A percentile compares a stretch with the other conserved stretches of the same genome.
phyloP scores from a whole-genome alignment of 2,329 filamentous ascomycete species.

The Pestalotiopsis fici region DNA sequence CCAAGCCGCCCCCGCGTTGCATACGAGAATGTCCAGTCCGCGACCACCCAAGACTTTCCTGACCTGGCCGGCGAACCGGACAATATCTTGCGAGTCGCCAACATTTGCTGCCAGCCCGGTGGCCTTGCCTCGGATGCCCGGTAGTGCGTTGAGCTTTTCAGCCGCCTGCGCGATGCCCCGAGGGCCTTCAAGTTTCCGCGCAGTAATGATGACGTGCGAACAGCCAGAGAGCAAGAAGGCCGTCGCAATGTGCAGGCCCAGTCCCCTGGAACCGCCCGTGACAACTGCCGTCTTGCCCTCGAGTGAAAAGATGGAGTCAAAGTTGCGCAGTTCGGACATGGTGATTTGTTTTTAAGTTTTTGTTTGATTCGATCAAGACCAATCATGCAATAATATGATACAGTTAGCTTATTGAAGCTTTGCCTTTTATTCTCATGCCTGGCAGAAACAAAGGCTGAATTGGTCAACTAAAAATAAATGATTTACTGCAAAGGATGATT shows the following conservation, averaged over 20 bases:
- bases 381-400: neutral
- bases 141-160: conserved; percentile 64
- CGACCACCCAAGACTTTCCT: conserved; percentile 54
- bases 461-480: too few relatives aligned
- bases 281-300: conserved; percentile 31
- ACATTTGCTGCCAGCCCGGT: conserved; percentile 68
- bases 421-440: too few relatives aligned
- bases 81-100: conserved; percentile 61
- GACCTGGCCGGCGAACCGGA: conserved; percentile 59
- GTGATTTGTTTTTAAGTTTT: neutral
- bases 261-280: conserved; percentile 48
- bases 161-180: conserved; percentile 58
- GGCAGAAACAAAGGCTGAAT: too few relatives aligned
- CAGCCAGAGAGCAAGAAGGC: conserved; percentile 71
- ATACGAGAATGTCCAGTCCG: conserved; percentile 66
- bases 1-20: conserved; percentile 74
- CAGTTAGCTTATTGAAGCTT: too few relatives aligned
- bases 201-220: conserved; percentile 72
- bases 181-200: conserved; percentile 66
- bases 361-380: neutral
- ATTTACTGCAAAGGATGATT: too few relatives aligned
- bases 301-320: conserved; percentile 31
- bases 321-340: conserved; percentile 30
- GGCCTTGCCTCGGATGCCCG: conserved; percentile 57
- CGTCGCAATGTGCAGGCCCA: conserved; percentile 65